Evolutionary conservation across 768 basidiomycete genomes (phyloP).

Genomic region (Boletus edulis): DNA sequence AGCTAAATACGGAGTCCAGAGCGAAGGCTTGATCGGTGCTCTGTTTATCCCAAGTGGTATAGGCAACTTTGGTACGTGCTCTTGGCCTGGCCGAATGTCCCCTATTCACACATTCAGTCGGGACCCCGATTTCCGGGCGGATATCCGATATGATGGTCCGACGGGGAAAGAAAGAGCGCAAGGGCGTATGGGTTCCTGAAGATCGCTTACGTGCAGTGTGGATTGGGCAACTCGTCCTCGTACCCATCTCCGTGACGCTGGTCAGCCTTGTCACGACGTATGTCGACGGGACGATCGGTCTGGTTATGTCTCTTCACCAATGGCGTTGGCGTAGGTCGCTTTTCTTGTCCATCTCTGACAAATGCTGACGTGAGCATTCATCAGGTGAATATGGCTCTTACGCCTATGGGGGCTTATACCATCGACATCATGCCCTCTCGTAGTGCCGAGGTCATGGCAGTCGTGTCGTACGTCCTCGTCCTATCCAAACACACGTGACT

Average conservation of each 20-base stretch:
- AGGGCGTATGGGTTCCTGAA: constrained; percentile 64
- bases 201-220: constrained; percentile 58
- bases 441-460: constrained; percentile 64
- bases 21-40: constrained; percentile 19
- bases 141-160: constrained; percentile 55
- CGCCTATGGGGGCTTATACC: constrained; percentile 53
- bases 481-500: too few species aligned
- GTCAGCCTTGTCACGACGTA: constrained; percentile 52
- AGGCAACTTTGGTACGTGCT: constrained; percentile 21
- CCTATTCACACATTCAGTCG: constrained; percentile 37
- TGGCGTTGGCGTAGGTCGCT: constrained; percentile 53
- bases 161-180: constrained; percentile 44
- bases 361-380: not conserved
- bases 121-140: constrained; percentile 57
- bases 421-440: constrained; percentile 58
- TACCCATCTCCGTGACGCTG: constrained; percentile 49
- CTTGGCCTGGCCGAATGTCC: not conserved
- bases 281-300: constrained; percentile 47
- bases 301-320: constrained; percentile 60
- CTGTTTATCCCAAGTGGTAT: constrained; percentile 26
- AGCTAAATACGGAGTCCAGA: constrained; percentile 24
- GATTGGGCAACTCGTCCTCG: constrained; percentile 42
- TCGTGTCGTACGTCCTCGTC: constrained; percentile 39
- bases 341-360: not conserved
- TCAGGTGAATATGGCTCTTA: constrained; percentile 55